Evolutionary conservation across 1,139 yeast species (phyloP).

Genomic region (Candida dubliniensis): DNA sequence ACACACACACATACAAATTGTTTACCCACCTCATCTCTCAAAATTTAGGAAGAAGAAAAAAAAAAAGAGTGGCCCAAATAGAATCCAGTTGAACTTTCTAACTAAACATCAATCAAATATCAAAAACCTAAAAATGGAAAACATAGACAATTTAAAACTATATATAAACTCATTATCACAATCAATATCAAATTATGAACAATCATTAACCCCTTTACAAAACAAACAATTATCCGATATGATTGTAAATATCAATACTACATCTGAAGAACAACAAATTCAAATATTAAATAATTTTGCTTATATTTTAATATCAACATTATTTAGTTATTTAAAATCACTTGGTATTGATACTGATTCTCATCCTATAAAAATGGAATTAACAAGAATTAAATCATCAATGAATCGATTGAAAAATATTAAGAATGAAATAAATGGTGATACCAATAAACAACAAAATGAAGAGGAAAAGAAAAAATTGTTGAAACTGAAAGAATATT

Average conservation of each 20-base stretch:
- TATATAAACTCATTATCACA: slow-evolving; percentile 29
- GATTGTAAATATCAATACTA: slow-evolving; percentile 25
- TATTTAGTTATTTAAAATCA: slow-evolving; percentile 60
- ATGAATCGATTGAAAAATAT: slow-evolving; percentile 61
- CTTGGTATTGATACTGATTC: slow-evolving; percentile 56
- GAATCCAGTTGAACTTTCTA: neutral
- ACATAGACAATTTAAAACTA: slow-evolving; percentile 30
- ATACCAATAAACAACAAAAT: slow-evolving; percentile 19
- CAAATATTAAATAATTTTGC: slow-evolving; percentile 41
- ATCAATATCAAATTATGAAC: slow-evolving; percentile 31
- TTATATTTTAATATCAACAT: slow-evolving; percentile 45
- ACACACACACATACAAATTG: too few species aligned
- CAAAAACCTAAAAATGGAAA: slow-evolving; percentile 39
- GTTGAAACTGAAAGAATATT: slow-evolving; percentile 39
- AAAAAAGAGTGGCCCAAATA: too few species aligned
- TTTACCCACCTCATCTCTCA: too few species aligned
- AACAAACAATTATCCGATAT: slow-evolving; percentile 38
- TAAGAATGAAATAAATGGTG: slow-evolving; percentile 16
- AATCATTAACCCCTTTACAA: slow-evolving; percentile 33
- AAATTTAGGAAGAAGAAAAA: too few species aligned
- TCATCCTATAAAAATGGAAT: slow-evolving; percentile 69
- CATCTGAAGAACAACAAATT: slow-evolving; percentile 34
- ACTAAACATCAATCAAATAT: neutral
- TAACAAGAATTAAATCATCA: slow-evolving; percentile 65
- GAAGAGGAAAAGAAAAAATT: slow-evolving; percentile 20